Evolutionary conservation across 345 rosid genomes (phyloP).

Genomic region (Turritis glabra): DNA sequence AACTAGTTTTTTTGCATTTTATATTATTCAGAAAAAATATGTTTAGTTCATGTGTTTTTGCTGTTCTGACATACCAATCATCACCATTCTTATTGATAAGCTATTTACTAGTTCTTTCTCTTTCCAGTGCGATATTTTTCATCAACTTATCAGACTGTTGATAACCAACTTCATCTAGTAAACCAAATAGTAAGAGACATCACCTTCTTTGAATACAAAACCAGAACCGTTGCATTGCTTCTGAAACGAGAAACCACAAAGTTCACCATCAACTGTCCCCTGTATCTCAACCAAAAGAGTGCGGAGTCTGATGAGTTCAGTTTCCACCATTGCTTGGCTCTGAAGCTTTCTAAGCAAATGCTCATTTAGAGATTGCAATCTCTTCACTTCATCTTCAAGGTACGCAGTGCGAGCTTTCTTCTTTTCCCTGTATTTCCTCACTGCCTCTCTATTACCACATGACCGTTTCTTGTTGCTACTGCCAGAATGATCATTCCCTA

Average conservation of each 20-base stretch:
- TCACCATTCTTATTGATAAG: not conserved
- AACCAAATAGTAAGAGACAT: not conserved
- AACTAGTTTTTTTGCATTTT: too few relatives aligned
- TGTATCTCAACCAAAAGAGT: constrained; percentile 51
- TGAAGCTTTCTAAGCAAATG: constrained; percentile 53
- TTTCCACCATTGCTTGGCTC: constrained; percentile 53
- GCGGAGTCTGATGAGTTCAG: constrained; percentile 55
- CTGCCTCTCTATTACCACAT: constrained; percentile 74
- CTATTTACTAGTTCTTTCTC: not conserved
- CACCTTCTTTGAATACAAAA: constrained; percentile 44
- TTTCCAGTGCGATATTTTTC: not conserved
- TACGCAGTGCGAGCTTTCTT: constrained; percentile 74
- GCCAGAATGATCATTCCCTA: constrained; percentile 43
- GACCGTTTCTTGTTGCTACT: constrained; percentile 42
- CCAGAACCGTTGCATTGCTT: constrained; percentile 35
- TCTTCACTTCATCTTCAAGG: constrained; percentile 75
- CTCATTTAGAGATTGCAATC: constrained; percentile 47
- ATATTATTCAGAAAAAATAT: too few relatives aligned
- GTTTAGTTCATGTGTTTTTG: not conserved
- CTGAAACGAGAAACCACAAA: constrained; percentile 42
- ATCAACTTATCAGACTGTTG: not conserved
- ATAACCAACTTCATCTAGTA: not conserved
- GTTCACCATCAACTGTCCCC: constrained; percentile 53
- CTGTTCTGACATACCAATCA: not conserved
- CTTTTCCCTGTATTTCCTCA: constrained; percentile 75